Conservation (phyloP, 805 yeast genomes). For the Komagataella phaffii region DNA sequence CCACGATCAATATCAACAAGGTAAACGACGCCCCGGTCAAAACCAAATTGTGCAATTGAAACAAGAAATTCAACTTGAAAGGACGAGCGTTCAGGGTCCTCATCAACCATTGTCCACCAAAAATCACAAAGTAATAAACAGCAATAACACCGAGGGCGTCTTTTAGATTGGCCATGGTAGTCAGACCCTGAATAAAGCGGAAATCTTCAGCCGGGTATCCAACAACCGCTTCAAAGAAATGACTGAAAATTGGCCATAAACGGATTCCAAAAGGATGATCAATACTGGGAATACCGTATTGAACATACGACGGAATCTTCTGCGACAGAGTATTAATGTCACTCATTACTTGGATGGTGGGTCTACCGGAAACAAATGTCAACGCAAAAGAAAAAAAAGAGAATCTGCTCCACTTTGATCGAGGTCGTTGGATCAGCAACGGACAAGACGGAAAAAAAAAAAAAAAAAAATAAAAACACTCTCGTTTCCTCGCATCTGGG, state of each 20-base stretch:
- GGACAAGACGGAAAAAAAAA: background rate
- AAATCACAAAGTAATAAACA: slow-evolving; percentile 66
- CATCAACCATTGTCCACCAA: slow-evolving; percentile 70
- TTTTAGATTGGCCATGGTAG: slow-evolving; percentile 53
- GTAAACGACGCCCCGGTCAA: slow-evolving; percentile 58
- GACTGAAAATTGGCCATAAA: slow-evolving; percentile 57
- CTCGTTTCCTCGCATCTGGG: background rate
- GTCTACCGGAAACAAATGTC: background rate
- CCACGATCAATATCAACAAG: slow-evolving; percentile 58
- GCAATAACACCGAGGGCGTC: slow-evolving; percentile 39
- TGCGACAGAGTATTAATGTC: background rate
- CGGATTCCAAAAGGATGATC: slow-evolving; percentile 43
- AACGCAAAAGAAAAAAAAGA: background rate
- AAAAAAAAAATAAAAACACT: background rate
- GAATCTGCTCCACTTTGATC: background rate
- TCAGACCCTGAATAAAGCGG: slow-evolving; percentile 47
- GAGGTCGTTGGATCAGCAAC: background rate
- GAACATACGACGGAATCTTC: slow-evolving; percentile 1
- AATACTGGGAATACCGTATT: slow-evolving; percentile 6
- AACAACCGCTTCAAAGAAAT: slow-evolving; percentile 24
- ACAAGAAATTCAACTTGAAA: slow-evolving; percentile 58
- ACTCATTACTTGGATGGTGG: background rate
- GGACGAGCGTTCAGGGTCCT: slow-evolving; percentile 40
- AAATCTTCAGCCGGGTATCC: slow-evolving; percentile 58
- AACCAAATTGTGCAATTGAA: slow-evolving; percentile 75